Percentiles rank a stretch among this genome's conserved stretches.
Evolutionary conservation across 345 rosid genomes (phyloP).

Genomic region (thale cress (Arabidopsis thaliana)): TAIR10.1 NC_003070.9:3339001-3339500

Average conservation of each 20-base stretch:
- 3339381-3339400: slow-evolving; percentile 77
- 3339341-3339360: slow-evolving; percentile 70
- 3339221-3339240: slow-evolving; percentile 93
- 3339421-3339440: slow-evolving; percentile 93
- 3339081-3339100: slow-evolving; percentile 92
- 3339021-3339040: slow-evolving; percentile 22
- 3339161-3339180: slow-evolving; percentile 93
- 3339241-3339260: slow-evolving; percentile 27
- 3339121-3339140: slow-evolving; percentile 95
- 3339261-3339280: neutral
- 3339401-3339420: slow-evolving; percentile 95
- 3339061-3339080: slow-evolving; percentile 70
- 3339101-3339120: slow-evolving; percentile 91
- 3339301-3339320: slow-evolving; percentile 25
- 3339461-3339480: slow-evolving; percentile 88
- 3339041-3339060: slow-evolving; percentile 96
- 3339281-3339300: slow-evolving; percentile 14
- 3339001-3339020: slow-evolving; percentile 11
- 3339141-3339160: slow-evolving; percentile 90
- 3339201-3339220: slow-evolving; percentile 93
- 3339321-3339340: slow-evolving; percentile 98
- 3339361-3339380: slow-evolving; percentile 75
- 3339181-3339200: slow-evolving; percentile 91
- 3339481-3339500: slow-evolving; percentile 89
- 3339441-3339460: slow-evolving; percentile 90